A percentile compares a stretch with the other conserved stretches of the same genome.
phyloP scores from a whole-genome alignment of 1,139 yeast genomes.

The Saccharomyces hybrid region DNA sequence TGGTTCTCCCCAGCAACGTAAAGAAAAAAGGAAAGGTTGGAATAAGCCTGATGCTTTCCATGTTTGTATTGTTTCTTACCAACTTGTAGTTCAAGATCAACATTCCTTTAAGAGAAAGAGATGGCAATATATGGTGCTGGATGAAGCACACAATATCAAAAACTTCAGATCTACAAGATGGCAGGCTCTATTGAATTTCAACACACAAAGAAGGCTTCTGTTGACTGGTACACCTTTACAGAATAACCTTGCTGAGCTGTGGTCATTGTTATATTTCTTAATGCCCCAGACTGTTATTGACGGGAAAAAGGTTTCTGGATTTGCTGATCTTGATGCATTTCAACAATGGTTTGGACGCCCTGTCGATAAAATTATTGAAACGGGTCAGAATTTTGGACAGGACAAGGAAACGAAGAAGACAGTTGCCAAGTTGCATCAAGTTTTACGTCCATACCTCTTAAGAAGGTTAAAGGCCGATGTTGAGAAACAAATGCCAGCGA shows the following conservation, averaged over 20 bases:
- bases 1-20: constrained; percentile 97
- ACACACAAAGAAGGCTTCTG: constrained; percentile 77
- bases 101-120: constrained; percentile 83
- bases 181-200: constrained; percentile 91
- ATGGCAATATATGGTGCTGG: constrained; percentile 95
- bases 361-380: constrained; percentile 84
- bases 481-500: constrained; percentile 98
- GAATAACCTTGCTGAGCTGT: constrained; percentile 82
- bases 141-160: constrained; percentile 97
- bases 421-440: constrained; percentile 84
- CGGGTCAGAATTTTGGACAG: constrained; percentile 45
- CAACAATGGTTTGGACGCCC: constrained; percentile 99
- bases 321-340: constrained; percentile 90
- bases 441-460: constrained; percentile 81
- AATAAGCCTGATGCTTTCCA: constrained; percentile 93
- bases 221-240: constrained; percentile 95
- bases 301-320: constrained; percentile 63
- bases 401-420: constrained; percentile 73
- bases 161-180: constrained; percentile 94
- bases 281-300: constrained; percentile 62
- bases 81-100: constrained; percentile 92
- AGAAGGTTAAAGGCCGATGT: constrained; percentile 94
- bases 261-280: constrained; percentile 87
- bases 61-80: constrained; percentile 94
- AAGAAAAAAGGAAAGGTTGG: constrained; percentile 96